Evolutionary conservation across 106 monocot genomes (phyloP).

Genomic region (Dioscorea dumetorum): DNA sequence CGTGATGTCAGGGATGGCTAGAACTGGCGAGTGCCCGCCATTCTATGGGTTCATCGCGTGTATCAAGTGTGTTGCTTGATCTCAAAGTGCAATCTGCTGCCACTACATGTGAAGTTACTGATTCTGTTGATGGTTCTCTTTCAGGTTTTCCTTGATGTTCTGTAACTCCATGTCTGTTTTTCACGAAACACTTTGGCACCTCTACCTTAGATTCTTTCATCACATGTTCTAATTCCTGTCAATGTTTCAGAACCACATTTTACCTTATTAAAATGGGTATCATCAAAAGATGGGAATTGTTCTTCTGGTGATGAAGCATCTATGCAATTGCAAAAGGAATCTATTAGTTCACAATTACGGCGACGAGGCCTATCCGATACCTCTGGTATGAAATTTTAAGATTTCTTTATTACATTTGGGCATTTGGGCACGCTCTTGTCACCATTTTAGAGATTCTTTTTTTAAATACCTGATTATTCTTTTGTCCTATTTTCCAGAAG

Average conservation of each 20-base stretch:
- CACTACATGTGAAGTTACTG: conserved; percentile 38
- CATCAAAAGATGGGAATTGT: not conserved
- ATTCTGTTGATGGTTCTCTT: conserved; percentile 10
- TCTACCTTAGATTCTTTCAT: not conserved
- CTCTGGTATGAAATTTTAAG: not conserved
- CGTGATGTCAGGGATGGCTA: conserved; percentile 65
- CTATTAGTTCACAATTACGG: not conserved
- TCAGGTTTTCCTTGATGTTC: conserved; percentile 15
- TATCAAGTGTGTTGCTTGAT: conserved; percentile 55
- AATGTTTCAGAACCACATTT: not conserved
- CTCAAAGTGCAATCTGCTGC: conserved; percentile 66
- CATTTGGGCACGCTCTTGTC: no score
- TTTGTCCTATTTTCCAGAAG: conserved; percentile 3
- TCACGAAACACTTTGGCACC: not conserved
- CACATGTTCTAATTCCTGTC: not conserved
- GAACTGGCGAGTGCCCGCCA: conserved; percentile 91
- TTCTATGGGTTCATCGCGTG: conserved; percentile 75
- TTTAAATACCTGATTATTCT: not conserved
- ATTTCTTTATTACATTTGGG: not conserved
- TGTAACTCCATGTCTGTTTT: not conserved
- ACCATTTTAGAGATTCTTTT: no score
- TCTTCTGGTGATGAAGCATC: not conserved
- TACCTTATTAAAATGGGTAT: not conserved
- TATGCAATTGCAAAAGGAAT: not conserved
- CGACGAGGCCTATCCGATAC: not conserved